A percentile compares a stretch with the other conserved stretches of the same genome.
Evolutionary conservation across 2,329 filamentous ascomycete species (phyloP).

Genomic region (Beauveria rudraprayagi): DNA sequence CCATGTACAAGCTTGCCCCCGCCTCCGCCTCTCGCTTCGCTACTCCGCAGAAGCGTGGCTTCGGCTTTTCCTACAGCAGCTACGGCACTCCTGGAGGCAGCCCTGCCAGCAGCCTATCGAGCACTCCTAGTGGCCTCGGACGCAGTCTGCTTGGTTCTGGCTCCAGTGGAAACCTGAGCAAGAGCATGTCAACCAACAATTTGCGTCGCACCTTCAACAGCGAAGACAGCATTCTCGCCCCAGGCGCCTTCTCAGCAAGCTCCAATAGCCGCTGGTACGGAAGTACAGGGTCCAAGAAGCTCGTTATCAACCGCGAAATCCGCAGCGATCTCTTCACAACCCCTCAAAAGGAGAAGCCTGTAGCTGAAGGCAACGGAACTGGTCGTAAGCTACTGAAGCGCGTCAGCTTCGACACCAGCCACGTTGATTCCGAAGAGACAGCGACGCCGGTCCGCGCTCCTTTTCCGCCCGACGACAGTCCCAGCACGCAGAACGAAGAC

Average conservation of each 20-base stretch:
- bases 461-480: conserved; percentile 25
- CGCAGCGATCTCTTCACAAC: conserved; percentile 63
- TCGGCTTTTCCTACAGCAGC: conserved; percentile 87
- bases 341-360: conserved; percentile 44
- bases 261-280: conserved; percentile 55
- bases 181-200: conserved; percentile 84
- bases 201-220: conserved; percentile 72
- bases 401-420: conserved; percentile 80
- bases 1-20: conserved; percentile 81
- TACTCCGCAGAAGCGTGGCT: conserved; percentile 80
- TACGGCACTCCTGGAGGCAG: conserved; percentile 74
- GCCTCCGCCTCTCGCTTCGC: conserved; percentile 69
- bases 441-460: conserved; percentile 26
- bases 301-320: conserved; percentile 85
- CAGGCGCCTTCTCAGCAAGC: conserved; percentile 73
- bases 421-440: conserved; percentile 28
- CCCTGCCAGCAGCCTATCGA: conserved; percentile 55
- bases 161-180: conserved; percentile 64
- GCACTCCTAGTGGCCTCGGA: conserved; percentile 59
- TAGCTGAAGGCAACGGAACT: conserved; percentile 31
- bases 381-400: conserved; percentile 64
- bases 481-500: conserved; percentile 25
- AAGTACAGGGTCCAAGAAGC: conserved; percentile 71
- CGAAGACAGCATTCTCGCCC: conserved; percentile 78
- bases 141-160: conserved; percentile 60